Evolutionary conservation across 2,329 filamentous ascomycete species (phyloP), one percentile per base, ranked within the genome.

Genomic region (Corinectria fuckeliana): DNA sequence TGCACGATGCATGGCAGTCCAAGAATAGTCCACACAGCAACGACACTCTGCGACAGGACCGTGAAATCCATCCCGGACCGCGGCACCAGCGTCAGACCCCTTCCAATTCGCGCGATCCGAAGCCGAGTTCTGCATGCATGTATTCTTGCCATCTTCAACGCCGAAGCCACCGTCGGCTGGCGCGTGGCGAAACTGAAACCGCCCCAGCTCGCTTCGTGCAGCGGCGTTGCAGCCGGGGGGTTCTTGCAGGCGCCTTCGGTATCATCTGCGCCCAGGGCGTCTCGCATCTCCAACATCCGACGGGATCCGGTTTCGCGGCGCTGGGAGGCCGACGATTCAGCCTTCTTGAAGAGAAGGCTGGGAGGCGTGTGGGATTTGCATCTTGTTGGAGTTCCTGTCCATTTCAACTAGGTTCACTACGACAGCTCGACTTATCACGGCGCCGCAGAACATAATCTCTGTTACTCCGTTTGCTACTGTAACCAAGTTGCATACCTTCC

Each of bases 301-400:
- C 58, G 56, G n/a, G 25, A 63, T 49, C 66, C 66, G 66, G 66
- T 69, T 69, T 69, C 66, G 66, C 54, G 56, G 61, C 49, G 58
- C 25, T 13, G 25, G 14, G 25, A 16, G 21, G n/a, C 11, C 9
- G 21, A 45, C 14, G 30, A 10, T 16, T 34, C 11, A 26, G 56
- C 44, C 30, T 50, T n/a, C 50, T 14, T 45, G 14, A 14, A 45
- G 30, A 20, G 11, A 39, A 6, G 9, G 8, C 18, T 32, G 25
- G 25, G 14, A n/a, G 20, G 16, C 5, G 8, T 21, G n/a, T 18
- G 28, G 42, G 45, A 38, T 18, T 13, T 18, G n/a, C 25, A 18
- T 45, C 13, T 30, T n/a, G n/a, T n/a, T n/a, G n/a, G n/a, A n/a
- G n/a, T n/a, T n/a, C n/a, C n/a, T n/a, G n/a, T n/a, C n/a, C n/a